Conservation (phyloP, 2,329 filamentous ascomycete genomes). For the Monosporascus sp. region DNA sequence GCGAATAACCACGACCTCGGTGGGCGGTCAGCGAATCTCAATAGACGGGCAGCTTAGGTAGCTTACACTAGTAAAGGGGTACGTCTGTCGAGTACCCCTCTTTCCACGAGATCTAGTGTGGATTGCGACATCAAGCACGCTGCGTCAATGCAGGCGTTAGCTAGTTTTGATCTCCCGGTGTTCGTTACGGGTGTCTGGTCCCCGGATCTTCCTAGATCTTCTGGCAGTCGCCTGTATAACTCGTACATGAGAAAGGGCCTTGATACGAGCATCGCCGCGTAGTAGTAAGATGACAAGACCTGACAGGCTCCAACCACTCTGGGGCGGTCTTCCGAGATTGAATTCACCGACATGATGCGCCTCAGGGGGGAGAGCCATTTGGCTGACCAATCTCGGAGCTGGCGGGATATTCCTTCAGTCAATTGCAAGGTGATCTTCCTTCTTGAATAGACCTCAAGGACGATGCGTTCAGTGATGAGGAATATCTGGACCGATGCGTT, state of each 20-base stretch:
- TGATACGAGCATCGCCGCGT: slow-evolving; percentile 52
- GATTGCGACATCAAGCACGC: slow-evolving; percentile 49
- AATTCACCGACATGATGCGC: slow-evolving; percentile 25
- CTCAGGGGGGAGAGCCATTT: slow-evolving; percentile 44
- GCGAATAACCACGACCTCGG: slow-evolving; percentile 50
- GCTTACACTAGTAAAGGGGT: slow-evolving; percentile 48
- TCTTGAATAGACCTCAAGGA: slow-evolving; percentile 48
- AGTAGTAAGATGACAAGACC: slow-evolving; percentile 49
- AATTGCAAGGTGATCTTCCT: slow-evolving; percentile 48
- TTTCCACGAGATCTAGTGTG: slow-evolving; percentile 39
- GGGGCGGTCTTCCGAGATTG: slow-evolving; percentile 18
- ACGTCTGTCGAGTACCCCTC: slow-evolving; percentile 35
- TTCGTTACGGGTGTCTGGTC: slow-evolving; percentile 17
- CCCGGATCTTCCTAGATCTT: slow-evolving; percentile 18
- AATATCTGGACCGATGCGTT: slow-evolving; percentile 50
- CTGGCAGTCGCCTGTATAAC: slow-evolving; percentile 39
- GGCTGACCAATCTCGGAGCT: slow-evolving; percentile 46
- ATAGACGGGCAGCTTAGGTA: background rate
- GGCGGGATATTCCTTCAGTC: slow-evolving; percentile 48
- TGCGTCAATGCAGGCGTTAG: slow-evolving; percentile 51
- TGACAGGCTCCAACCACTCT: slow-evolving; percentile 44
- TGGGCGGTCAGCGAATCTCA: background rate
- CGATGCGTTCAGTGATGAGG: slow-evolving; percentile 44
- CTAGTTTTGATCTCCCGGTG: slow-evolving; percentile 44
- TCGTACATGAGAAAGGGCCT: slow-evolving; percentile 54